Evolutionary conservation across 2,329 filamentous ascomycete species (phyloP), one percentile per base, ranked within the genome.

Genomic region (Fonsecaea erecta): DNA sequence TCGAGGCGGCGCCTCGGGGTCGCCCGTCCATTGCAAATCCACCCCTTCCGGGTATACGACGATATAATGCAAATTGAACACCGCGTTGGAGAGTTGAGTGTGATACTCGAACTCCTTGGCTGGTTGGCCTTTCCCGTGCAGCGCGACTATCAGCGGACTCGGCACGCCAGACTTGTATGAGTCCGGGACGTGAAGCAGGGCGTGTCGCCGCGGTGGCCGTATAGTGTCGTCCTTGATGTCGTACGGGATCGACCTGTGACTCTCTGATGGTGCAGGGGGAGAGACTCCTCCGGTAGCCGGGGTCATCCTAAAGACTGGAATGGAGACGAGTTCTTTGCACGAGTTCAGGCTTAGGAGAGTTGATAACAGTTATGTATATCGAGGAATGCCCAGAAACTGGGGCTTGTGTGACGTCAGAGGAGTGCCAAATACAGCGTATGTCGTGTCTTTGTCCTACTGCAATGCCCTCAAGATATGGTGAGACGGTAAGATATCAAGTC

Each of bases 11-110:
- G 77, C 73, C 3, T 74, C 72, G 1, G 78, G 77, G 43, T 81
- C 81, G 65, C 82, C 82, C 72, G 80, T 75, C 77, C 78, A 80
- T 73, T 76, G 74, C 55, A 77, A 73, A 9, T 74, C 66, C 1
- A 76, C 67, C 12, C 79, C 79, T 67, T 81, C 74, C 1, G 79
- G 78, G 65, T 83, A 84, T 5, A 80, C 76, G 1, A 74, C 74
- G 43, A 83, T 78, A 3, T 78, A 79, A 24, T 82, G 60, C 26
- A 4, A n/a, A 14, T 56, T 56, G 53, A 21, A 21, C 16, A 12
- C 53, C 21, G 43, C 55, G 34, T 59, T 59, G 21, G 55, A 48
- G 12, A 32, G 55, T 28, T 58, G 55, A 26, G 55, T 58, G 7
- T 48, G 55, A 28, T 58, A 48, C 37, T 58, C 37, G n/a, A 58